Percentiles rank a stretch among this genome's conserved stretches.
Conservation (phyloP, 2,329 filamentous ascomycete genomes). For the Penicillium sp. region DNA sequence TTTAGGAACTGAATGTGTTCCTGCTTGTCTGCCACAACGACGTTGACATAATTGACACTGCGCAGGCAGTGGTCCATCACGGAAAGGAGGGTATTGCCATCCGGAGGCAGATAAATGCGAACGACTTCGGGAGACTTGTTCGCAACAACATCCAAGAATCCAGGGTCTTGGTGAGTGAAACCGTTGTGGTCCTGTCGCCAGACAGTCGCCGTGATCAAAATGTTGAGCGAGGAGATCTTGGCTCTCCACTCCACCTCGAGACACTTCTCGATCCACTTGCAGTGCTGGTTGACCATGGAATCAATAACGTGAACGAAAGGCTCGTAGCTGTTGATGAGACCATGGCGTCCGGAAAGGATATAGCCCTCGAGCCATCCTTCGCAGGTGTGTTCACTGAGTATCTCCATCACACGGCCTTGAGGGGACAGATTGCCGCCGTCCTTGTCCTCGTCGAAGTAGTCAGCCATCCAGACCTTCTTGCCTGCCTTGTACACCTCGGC, state of each 20-base stretch:
- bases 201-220: constrained; percentile 74
- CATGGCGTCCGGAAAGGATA: constrained; percentile 72
- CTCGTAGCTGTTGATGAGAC: constrained; percentile 78
- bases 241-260: constrained; percentile 77
- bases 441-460: constrained; percentile 73
- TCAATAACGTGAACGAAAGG: constrained; percentile 82
- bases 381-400: constrained; percentile 77
- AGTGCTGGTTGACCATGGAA: constrained; percentile 84
- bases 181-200: constrained; percentile 85
- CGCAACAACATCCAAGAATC: constrained; percentile 76
- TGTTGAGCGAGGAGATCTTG: constrained; percentile 75
- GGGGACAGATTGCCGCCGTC: constrained; percentile 73
- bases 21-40: constrained; percentile 78
- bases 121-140: constrained; percentile 81
- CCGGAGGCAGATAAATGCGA: constrained; percentile 77
- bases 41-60: constrained; percentile 77
- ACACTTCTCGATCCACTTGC: constrained; percentile 83
- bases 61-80: constrained; percentile 75
- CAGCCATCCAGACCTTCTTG: constrained; percentile 79
- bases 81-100: constrained; percentile 75
- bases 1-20: constrained; percentile 74
- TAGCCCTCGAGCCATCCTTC: constrained; percentile 84
- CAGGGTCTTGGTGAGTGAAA: constrained; percentile 79
- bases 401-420: constrained; percentile 76
- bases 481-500: constrained; percentile 69